Base-by-base conservation (phyloP, 495 filamentous ascomycete species). In the Glonium stellatum region DNA sequence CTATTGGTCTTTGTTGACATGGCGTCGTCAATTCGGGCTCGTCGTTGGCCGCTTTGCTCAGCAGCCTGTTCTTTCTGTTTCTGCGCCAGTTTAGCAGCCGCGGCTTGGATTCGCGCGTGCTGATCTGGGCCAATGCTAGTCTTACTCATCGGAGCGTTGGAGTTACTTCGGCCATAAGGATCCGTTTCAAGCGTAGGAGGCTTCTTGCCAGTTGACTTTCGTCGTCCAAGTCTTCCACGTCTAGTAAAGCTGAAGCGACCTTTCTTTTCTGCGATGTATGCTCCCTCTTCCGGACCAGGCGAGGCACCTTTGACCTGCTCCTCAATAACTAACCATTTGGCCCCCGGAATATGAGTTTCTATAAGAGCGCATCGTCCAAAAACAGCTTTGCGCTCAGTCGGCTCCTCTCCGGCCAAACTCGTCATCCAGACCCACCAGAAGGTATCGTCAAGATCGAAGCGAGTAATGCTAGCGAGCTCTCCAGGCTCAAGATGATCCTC, bases 401-500 rank as follows among this genome's bases (percentile, higher is more conserved):
- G 84, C 72, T 98, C 93, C 66, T 98, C 93, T 6, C 83, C 87
- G 1, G 92, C 92, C 70, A 98, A 73, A 78, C 93, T 97, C 66
- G 83, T 93, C 79, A 97, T 97, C 93, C 93, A 98, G 23, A 97
- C 93, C 93, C 93, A 98, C 95, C 95, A 98, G 71, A 98, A 98
- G 0, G 92, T 86, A 69, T 97, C 93, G 68, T 98, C 93, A 11
- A 97, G 76, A 60, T 95, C 87, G 50, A 98, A 81, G 47, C 81
- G 80, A 34, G 80, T 86, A 64, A 97, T 95, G 65, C 89, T 96
- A 23, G 92, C 92, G 47, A 98, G 79, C 78, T 98, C 93, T 42
- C 90, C 93, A 2, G 92, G 95, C 56, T 96, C 90, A 2, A 97
- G 77, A 46, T 83, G 72, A 23, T 77, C 72, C 37, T 89, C 84